Base-by-base conservation (phyloP, 2,329 filamentous ascomycete species). In the Zasmidium angulare region DNA sequence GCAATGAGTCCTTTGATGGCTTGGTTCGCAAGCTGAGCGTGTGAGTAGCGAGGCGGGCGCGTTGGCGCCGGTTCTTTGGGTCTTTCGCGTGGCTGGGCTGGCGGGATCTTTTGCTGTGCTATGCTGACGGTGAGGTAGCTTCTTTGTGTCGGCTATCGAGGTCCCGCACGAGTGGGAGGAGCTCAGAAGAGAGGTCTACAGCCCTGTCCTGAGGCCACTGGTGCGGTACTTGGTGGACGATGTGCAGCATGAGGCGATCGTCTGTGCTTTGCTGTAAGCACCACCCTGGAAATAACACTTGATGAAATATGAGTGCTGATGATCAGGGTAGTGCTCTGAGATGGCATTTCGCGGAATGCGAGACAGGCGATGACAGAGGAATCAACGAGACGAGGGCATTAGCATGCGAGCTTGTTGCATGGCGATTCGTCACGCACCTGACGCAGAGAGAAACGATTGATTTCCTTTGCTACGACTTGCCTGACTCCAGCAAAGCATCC, bases 341-440 rank as follows among this genome's bases (percentile, higher is more conserved):
- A 70, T 90, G 88, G 80, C 89, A 93, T 69, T 93, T 88, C 61
- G 78, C 83, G 22, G 81, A 84, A 12, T 78, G 81, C 31, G 87
- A 89, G 62, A 79, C 79, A 50, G 80, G 82, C 52, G 79, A 81
- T 53, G 83, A 89, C 59, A 84, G 85, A 60, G 86, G 86, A 2
- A 76, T 93, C 29, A 85, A 86, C 58, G 84, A 89, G 58, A 84
- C 88, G 14, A 82, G 89, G 55, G 88, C 88, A 20, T 84, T 86
- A 69, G 89, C 88, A 24, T 93, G 89, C 70, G 90, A 93, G 76
- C 89, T 91, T 62, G 88, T 91, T 14, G 90, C 90, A 40, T 92
- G 89, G 65, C 61, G 46, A 43, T 91, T 91, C 66, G 78, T 93
- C 36, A 86, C 85, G 17, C 85, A 85, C 56, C 78, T 92, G 29